Evolutionary conservation across 2,329 filamentous ascomycete species (phyloP).

Genomic region (Ophioceras dolichostomum): DNA sequence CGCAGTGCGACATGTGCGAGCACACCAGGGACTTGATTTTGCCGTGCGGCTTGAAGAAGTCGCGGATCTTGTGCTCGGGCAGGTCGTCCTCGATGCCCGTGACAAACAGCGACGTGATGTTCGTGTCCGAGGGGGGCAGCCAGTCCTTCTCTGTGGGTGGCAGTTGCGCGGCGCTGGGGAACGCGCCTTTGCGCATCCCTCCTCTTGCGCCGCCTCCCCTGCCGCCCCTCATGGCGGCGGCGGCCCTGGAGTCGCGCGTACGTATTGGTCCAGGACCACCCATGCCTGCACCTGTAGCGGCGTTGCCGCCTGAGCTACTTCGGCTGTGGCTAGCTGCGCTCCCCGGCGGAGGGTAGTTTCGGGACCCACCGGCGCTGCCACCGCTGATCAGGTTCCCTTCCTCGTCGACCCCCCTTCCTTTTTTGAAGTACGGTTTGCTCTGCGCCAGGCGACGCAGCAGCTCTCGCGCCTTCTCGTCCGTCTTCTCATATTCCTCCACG

Average conservation of each 20-base stretch:
- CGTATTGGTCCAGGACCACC: constrained; percentile 67
- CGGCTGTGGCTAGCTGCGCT: constrained; percentile 15
- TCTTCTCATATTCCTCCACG: constrained; percentile 88
- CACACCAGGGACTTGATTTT: constrained; percentile 88
- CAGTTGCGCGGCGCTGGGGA: constrained; percentile 59
- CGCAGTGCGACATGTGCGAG: constrained; percentile 93
- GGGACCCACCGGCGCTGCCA: too few relatives aligned
- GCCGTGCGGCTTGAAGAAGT: constrained; percentile 81
- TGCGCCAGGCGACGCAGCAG: constrained; percentile 72
- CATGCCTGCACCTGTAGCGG: constrained; percentile 39
- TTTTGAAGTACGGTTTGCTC: constrained; percentile 92
- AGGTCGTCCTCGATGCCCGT: constrained; percentile 95
- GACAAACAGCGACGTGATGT: constrained; percentile 86
- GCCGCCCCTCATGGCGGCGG: constrained; percentile 29
- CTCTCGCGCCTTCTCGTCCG: constrained; percentile 91
- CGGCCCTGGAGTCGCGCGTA: constrained; percentile 52
- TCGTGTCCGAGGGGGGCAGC: constrained; percentile 68
- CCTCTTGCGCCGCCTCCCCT: constrained; percentile 8
- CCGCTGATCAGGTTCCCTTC: constrained; percentile 27
- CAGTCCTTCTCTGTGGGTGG: constrained; percentile 80
- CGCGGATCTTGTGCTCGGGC: constrained; percentile 80
- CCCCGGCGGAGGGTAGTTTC: too few relatives aligned
- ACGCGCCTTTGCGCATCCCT: constrained; percentile 40
- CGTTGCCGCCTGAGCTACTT: constrained; percentile 29
- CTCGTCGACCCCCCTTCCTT: constrained; percentile 64